A percentile compares a stretch with the other conserved stretches of the same genome.
Conservation (phyloP, 2,329 filamentous ascomycete genomes). For the Polychaeton citri region DNA sequence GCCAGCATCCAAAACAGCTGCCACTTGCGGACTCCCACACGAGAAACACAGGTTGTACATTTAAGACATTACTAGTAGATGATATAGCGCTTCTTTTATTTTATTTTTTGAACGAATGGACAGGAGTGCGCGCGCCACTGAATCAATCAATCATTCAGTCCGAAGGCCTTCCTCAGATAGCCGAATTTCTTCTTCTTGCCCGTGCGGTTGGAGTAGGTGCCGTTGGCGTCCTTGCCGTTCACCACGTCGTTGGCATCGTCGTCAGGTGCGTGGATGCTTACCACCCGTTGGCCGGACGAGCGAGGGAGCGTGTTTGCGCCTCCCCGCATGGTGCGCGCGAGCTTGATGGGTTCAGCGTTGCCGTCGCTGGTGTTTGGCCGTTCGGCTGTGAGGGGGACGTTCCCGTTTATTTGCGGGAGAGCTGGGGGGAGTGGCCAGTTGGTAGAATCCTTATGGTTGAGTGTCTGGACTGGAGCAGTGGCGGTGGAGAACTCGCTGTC, state of each 20-base stretch:
- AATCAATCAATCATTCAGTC: conserved; percentile 38
- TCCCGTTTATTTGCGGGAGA: conserved; percentile 7
- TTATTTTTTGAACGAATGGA: no score
- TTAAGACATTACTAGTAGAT: no score
- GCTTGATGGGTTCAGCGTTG: conserved; percentile 13
- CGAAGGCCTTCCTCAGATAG: conserved; percentile 52
- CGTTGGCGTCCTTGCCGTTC: conserved; percentile 12
- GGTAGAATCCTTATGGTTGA: conserved; percentile 1
- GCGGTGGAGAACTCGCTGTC: conserved; percentile 14
- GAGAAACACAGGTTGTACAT: no score
- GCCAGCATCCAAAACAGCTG: no score
- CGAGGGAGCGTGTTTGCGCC: conserved; percentile 1
- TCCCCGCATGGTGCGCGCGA: conserved; percentile 10
- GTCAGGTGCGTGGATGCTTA: neutral
- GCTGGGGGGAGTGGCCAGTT: conserved; percentile 7
- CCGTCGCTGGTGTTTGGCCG: conserved; percentile 22
- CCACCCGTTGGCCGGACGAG: conserved; percentile 1
- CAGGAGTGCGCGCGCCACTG: no score
- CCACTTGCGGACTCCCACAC: no score
- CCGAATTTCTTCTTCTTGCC: conserved; percentile 55
- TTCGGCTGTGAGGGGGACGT: conserved; percentile 10
- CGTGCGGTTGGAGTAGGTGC: conserved; percentile 20
- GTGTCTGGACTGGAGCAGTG: conserved; percentile 8
- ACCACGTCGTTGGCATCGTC: conserved; percentile 1
- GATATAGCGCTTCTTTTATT: no score